Percentiles rank a stretch among this genome's conserved stretches.
Conservation (phyloP, 2,329 filamentous ascomycete species). For the Talaromyces amestolkiae region DNA sequence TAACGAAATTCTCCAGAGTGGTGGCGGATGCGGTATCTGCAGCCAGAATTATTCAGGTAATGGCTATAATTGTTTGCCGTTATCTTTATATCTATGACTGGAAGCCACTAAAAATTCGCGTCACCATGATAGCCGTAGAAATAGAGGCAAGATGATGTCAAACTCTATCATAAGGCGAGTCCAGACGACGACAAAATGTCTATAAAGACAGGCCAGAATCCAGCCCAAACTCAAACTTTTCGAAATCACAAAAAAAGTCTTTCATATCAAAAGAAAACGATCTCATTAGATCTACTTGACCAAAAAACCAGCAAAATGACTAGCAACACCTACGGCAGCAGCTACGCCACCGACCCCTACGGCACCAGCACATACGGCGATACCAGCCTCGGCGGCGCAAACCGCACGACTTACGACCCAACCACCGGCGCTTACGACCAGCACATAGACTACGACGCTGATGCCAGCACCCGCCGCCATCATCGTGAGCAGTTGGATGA, state of each 20-base stretch:
- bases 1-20: background rate
- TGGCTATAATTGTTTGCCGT: slow-evolving; percentile 2
- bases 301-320: background rate
- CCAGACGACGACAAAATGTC: background rate
- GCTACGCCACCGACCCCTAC: slow-evolving; percentile 11
- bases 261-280: slow-evolving; percentile 1
- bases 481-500: slow-evolving; percentile 32
- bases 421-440: slow-evolving; percentile 32
- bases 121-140: background rate
- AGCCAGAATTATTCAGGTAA: background rate
- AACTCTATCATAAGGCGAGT: slow-evolving; percentile 18
- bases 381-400: slow-evolving; percentile 17
- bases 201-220: slow-evolving; percentile 13
- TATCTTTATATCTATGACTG: background rate
- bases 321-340: slow-evolving; percentile 11
- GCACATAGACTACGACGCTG: slow-evolving; percentile 33
- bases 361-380: slow-evolving; percentile 14
- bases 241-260: background rate
- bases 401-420: slow-evolving; percentile 22
- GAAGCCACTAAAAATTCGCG: background rate
- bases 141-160: slow-evolving; percentile 19
- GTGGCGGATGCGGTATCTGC: background rate
- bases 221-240: slow-evolving; percentile 8
- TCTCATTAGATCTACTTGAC: background rate
- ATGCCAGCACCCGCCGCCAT: slow-evolving; percentile 29